A percentile compares a stretch with the other conserved stretches of the same genome.
Evolutionary conservation across 2,329 filamentous ascomycete genomes (phyloP).

Genomic region (Lomentospora prolificans): DNA sequence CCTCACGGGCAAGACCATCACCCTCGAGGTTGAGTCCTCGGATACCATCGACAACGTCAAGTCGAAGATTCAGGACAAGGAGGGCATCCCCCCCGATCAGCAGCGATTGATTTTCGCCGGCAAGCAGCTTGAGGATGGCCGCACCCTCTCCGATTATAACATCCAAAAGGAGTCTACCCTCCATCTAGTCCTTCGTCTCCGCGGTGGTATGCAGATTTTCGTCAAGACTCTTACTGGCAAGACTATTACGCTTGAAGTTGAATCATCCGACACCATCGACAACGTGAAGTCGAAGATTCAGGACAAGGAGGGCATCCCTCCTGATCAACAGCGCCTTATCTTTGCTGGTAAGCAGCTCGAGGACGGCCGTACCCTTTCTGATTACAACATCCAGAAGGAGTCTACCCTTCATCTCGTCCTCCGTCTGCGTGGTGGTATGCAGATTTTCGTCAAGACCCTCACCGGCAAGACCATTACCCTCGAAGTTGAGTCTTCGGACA

Average conservation of each 20-base stretch:
- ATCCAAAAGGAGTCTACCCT: slow-evolving; percentile 90
- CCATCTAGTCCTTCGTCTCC: slow-evolving; percentile 76
- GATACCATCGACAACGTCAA: slow-evolving; percentile 97
- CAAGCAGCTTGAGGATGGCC: slow-evolving; percentile 92
- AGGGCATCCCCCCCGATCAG: slow-evolving; percentile 94
- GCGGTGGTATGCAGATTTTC: slow-evolving; percentile 84
- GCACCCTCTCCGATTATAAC: slow-evolving; percentile 86
- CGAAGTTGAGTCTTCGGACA: slow-evolving; percentile 81
- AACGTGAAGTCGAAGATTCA: slow-evolving; percentile 93
- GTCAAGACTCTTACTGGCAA: slow-evolving; percentile 85
- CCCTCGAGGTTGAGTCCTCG: slow-evolving; percentile 76
- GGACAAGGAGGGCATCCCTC: slow-evolving; percentile 89
- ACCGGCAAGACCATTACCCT: slow-evolving; percentile 92
- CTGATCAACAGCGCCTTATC: slow-evolving; percentile 88
- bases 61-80: slow-evolving; percentile 95
- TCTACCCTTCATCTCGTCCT: slow-evolving; percentile 74
- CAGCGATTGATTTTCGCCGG: slow-evolving; percentile 94
- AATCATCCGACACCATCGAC: slow-evolving; percentile 84
- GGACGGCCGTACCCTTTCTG: slow-evolving; percentile 79
- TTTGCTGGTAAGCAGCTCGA: slow-evolving; percentile 92
- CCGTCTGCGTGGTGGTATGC: slow-evolving; percentile 76
- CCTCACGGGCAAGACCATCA: slow-evolving; percentile 90
- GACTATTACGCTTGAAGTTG: slow-evolving; percentile 87
- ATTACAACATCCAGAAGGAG: slow-evolving; percentile 97
- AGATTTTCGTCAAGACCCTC: slow-evolving; percentile 79